Base-by-base conservation (phyloP, 176 grass and related monocot genomes). In the Cenchrus fungigraminus region DNA sequence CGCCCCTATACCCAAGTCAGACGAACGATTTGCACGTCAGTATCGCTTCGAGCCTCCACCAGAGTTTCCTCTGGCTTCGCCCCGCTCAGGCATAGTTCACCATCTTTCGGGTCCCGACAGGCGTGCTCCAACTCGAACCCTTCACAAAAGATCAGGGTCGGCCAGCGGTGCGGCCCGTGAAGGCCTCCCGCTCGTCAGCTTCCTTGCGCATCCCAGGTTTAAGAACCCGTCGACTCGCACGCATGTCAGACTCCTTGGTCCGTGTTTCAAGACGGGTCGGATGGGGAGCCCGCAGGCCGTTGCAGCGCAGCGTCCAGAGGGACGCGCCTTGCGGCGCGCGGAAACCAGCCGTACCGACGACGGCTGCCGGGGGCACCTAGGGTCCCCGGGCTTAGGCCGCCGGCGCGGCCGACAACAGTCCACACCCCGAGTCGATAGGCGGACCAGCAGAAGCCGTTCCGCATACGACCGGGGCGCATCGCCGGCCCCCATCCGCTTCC, bases 181-280 rank as follows among this genome's bases (percentile, higher is more conserved):
- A 1, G 31, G 31, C 31, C 31, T 31, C 31, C 31, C 31, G 31
- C 31, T 31, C 31, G 31, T 31, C 31, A 31, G 31, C 31, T 31
- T 31, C 31, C 31, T 31, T 31, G 31, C 31, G 31, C 31, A 31
- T 31, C 31, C 31, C 1, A 31, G 31, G 31, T 31, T 31, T 31
- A 31, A 31, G 31, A 31, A 44, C 43, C 4, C 17, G 56, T 58
- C 56, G 56, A 66, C 63, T 66, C 63, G 31, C 63, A 66, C 63
- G 29, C 63, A 67, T 67, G 65, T 67, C 13, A 67, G 65, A 91
- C 92, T 94, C 89, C 92, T 94, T 91, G 84, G 87, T 94, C 87
- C 85, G 74, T 92, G 85, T 91, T 94, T 94, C 89, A 94, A 94
- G 89, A 94, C 56, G 80, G 92, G 92, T 91, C 83, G 83, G 57